Evolutionary conservation across 208 protist genomes (phyloP), one percentile per base, ranked within the genome.

Genomic region (Leishmania martiniquensis): DNA sequence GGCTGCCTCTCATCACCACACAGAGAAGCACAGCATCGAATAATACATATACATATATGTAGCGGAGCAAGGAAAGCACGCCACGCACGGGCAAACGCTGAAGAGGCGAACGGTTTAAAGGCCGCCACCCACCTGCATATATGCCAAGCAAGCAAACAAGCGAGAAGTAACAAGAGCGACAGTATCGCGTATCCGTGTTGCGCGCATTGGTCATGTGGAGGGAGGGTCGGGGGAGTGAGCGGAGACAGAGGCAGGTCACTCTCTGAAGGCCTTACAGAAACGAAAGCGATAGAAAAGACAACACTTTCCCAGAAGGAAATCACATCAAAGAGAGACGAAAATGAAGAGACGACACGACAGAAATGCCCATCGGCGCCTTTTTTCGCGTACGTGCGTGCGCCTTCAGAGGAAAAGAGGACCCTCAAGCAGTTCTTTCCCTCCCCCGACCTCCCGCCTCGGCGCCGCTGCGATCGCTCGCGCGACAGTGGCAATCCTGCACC

Each of bases 271-370:
- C 6, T 51, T 17, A 66, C 44, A 22, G 6, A 62, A 13, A 62
- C 39, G 15, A 29, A 71, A 60, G n/a, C 1, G 45, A 75, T 69
- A 37, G 13, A 79, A 75, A 42, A 59, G 4, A 59, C 25, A 63
- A 45, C 55, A 49, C 34, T 25, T 15, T 32, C 22, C 34, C 63
- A 32, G n/a, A 62, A 44, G 32, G 54, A 42, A 5, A 1, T 15
- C 59, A 34, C 17, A 9, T 7, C 22, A 68, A n/a, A n/a, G n/a
- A n/a, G n/a, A n/a, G n/a, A n/a, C n/a, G n/a, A n/a, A n/a, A n/a
- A n/a, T n/a, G n/a, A n/a, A n/a, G n/a, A n/a, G n/a, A n/a, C n/a
- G n/a, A n/a, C n/a, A n/a, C n/a, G 29, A 37, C 57, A 62, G 57
- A 29, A 62, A 9, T n/a, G n/a, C n/a, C n/a, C n/a, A n/a, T n/a